phyloP scores from a whole-genome alignment of 1,284 basidiomycete genomes.

The Bondarzewia mesenterica region DNA sequence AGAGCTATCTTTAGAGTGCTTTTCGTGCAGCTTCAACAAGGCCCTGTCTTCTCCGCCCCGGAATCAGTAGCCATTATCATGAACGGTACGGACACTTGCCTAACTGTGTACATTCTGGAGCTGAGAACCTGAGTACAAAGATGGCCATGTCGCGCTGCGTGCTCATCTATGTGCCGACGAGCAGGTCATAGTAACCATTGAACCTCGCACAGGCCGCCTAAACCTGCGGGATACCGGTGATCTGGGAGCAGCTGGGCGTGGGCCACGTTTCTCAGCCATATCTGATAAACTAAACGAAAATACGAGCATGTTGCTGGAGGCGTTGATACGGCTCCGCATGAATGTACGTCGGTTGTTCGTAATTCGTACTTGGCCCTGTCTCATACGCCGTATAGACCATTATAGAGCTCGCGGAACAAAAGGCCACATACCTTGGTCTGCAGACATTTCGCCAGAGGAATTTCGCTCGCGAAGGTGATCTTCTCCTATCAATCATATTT shows the following conservation, averaged over 20 bases:
- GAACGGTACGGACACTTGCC: constrained; percentile 35
- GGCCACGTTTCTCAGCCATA: constrained; percentile 45
- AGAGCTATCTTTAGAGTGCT: constrained; percentile 49
- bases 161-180: constrained; percentile 68
- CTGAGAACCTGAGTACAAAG: constrained; percentile 20
- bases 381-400: constrained; percentile 51
- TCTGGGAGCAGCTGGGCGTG: constrained; percentile 62
- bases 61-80: constrained; percentile 45
- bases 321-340: constrained; percentile 46
- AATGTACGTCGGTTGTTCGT: constrained; percentile 31
- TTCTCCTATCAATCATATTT: neutral
- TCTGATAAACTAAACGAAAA: constrained; percentile 58
- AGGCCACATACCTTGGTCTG: constrained; percentile 66
- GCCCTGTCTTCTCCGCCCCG: constrained; percentile 50
- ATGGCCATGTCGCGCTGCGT: constrained; percentile 46
- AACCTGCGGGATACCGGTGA: constrained; percentile 68
- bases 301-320: constrained; percentile 44
- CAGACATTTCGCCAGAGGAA: constrained; percentile 64
- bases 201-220: constrained; percentile 63
- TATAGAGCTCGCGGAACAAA: constrained; percentile 64
- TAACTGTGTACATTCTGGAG: neutral
- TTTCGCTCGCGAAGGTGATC: constrained; percentile 48
- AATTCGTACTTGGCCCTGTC: neutral
- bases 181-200: constrained; percentile 61
- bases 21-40: constrained; percentile 42